A percentile compares a stretch with the other conserved stretches of the same genome.
phyloP scores from a whole-genome alignment of 2,329 filamentous ascomycete species.

The Aspergillus chevalieri region DNA sequence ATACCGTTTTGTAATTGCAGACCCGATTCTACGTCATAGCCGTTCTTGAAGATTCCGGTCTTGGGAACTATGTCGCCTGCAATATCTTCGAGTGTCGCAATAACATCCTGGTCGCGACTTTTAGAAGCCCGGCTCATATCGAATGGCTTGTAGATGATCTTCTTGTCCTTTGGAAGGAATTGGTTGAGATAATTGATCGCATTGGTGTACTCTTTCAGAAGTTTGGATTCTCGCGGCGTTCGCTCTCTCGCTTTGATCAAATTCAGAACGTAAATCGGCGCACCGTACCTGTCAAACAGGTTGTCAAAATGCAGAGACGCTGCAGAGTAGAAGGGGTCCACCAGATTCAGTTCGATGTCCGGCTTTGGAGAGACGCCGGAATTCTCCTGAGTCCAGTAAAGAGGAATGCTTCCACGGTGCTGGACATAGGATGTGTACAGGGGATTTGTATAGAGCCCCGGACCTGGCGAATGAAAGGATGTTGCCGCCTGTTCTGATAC shows the following conservation, averaged over 20 bases:
- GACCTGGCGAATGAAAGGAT: conserved; percentile 88
- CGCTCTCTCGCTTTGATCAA: conserved; percentile 84
- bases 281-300: conserved; percentile 85
- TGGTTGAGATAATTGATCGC: conserved; percentile 92
- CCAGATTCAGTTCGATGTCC: conserved; percentile 88
- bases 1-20: conserved; percentile 81
- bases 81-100: conserved; percentile 81
- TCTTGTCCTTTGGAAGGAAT: conserved; percentile 74
- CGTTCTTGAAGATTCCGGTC: conserved; percentile 94
- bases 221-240: conserved; percentile 82
- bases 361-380: conserved; percentile 94
- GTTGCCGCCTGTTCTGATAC: conserved; percentile 92
- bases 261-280: conserved; percentile 86
- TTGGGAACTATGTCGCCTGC: conserved; percentile 77
- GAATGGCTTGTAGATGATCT: conserved; percentile 91
- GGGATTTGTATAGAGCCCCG: conserved; percentile 76
- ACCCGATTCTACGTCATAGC: conserved; percentile 60
- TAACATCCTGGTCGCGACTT: conserved; percentile 85
- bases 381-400: conserved; percentile 96
- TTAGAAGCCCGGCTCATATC: conserved; percentile 98
- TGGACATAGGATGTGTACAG: conserved; percentile 95
- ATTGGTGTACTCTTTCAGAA: conserved; percentile 78
- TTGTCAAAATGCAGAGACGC: conserved; percentile 94
- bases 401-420: conserved; percentile 89
- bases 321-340: conserved; percentile 91